These are phyloP conservation scores for Nemophila menziesii DNA, from an alignment of 257 asterid genomes.

Conservation along the genomic window DNA sequence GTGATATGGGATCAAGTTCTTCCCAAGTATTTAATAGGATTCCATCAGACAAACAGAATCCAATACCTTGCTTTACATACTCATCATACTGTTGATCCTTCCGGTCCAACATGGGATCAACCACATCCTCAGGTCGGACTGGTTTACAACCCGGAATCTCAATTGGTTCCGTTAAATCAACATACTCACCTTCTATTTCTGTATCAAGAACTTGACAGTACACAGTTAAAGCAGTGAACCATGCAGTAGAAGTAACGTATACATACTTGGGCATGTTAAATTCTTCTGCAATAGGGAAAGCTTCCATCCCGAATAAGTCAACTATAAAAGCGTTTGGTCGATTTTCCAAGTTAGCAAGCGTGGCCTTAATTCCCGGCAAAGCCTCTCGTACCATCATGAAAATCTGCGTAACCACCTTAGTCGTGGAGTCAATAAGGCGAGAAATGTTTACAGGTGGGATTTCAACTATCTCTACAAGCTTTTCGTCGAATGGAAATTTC, in stretches of 20 bases:
- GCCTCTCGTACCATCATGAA: conserved; percentile 33
- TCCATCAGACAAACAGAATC: conserved; percentile 32
- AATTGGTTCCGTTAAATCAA: conserved; percentile 25
- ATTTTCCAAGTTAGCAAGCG: conserved; percentile 25
- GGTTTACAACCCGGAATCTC: conserved; percentile 56
- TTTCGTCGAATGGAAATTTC: conserved; percentile 7
- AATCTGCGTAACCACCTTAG: conserved; percentile 28
- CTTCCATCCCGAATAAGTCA: conserved; percentile 40
- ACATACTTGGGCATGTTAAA: conserved; percentile 38
- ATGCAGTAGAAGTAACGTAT: conserved; percentile 31
- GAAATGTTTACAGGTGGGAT: conserved; percentile 43
- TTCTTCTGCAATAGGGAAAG: conserved; percentile 35
- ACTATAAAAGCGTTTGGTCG: conserved; percentile 44
- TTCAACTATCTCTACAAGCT: conserved; percentile 13
- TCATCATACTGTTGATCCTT: conserved; percentile 30
- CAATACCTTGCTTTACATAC: conserved; percentile 17
- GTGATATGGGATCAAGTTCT: conserved; percentile 34
- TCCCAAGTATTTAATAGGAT: conserved; percentile 57
- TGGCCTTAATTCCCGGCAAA: conserved; percentile 29
- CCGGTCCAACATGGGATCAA: conserved; percentile 58
- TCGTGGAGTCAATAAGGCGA: conserved; percentile 24
- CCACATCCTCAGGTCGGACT: conserved; percentile 57
- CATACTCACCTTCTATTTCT: conserved; percentile 33
- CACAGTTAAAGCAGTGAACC: conserved; percentile 33
- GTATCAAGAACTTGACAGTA: conserved; percentile 46